Percentiles rank a stretch among this genome's conserved stretches.
phyloP scores from a whole-genome alignment of 352 stramenopile genomes.

The Globisporangium okanoganense region DNA sequence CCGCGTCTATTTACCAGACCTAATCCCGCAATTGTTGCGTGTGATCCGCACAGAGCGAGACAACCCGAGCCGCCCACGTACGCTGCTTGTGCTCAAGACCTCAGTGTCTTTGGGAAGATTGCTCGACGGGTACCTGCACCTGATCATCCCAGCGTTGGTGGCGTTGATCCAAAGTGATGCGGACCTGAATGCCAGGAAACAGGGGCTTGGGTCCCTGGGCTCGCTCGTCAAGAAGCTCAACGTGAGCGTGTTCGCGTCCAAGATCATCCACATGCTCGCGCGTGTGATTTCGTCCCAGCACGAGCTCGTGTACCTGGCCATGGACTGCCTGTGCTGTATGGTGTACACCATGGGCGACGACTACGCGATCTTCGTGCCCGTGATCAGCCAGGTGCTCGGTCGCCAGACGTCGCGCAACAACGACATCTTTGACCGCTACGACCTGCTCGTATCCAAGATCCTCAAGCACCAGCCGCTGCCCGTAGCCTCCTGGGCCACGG shows the following conservation, averaged over 20 bases:
- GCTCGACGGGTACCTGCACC: conserved; percentile 80
- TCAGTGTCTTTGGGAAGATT: conserved; percentile 68
- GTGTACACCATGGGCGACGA: conserved; percentile 88
- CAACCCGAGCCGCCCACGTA: conserved; percentile 57
- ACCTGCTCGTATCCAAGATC: conserved; percentile 85
- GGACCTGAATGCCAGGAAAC: conserved; percentile 75
- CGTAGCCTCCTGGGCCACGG: conserved; percentile 76
- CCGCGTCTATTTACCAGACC: conserved; percentile 81
- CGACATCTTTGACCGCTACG: conserved; percentile 87
- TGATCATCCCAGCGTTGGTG: conserved; percentile 81
- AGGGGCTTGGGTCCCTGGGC: conserved; percentile 74
- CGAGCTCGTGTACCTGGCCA: conserved; percentile 82
- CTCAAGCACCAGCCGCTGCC: conserved; percentile 84
- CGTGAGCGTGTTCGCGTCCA: conserved; percentile 83
- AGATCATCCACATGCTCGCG: conserved; percentile 88
- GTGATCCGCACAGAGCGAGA: conserved; percentile 82
- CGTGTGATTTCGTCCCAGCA: conserved; percentile 79
- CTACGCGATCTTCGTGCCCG: conserved; percentile 86
- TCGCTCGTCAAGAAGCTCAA: conserved; percentile 89
- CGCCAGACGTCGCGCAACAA: conserved; percentile 63
- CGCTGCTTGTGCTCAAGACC: conserved; percentile 76
- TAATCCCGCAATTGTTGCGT: conserved; percentile 87
- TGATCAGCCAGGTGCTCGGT: conserved; percentile 80
- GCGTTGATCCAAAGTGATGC: conserved; percentile 82
- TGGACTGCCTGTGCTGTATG: conserved; percentile 88